Conservation (phyloP, 208 protist species). For the Leishmania mexicana region DNA sequence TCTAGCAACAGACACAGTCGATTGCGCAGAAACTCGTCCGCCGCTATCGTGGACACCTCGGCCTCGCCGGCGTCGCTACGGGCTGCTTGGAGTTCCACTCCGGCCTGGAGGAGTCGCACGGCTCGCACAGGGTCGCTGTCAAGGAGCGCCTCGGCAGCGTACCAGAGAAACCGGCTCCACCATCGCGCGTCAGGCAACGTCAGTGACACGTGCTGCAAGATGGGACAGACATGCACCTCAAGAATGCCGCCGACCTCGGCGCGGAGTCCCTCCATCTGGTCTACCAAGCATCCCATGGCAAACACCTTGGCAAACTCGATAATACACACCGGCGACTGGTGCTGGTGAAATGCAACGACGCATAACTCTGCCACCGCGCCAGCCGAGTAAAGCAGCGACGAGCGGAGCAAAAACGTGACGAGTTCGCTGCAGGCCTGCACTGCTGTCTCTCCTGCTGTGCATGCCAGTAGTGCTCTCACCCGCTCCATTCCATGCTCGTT, state of each 20-base stretch:
- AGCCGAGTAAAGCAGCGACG: conserved; percentile 4
- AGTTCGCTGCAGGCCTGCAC: conserved; percentile 12
- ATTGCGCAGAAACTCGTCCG: conserved; percentile 2
- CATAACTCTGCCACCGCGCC: conserved; percentile 10
- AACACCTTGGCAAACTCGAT: conserved; percentile 38
- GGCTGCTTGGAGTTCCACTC: conserved; percentile 5
- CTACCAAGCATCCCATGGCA: conserved; percentile 22
- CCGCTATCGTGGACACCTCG: background rate
- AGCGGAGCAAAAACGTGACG: conserved; percentile 25
- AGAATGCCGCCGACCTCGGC: conserved; percentile 5
- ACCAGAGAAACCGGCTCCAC: conserved; percentile 49
- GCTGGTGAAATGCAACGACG: background rate
- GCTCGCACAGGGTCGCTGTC: conserved; percentile 7
- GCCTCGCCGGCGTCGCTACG: background rate
- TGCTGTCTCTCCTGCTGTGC: background rate
- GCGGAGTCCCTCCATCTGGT: background rate
- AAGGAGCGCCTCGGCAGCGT: conserved; percentile 23
- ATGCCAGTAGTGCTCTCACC: background rate
- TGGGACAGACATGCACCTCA: conserved; percentile 7
- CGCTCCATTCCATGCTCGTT: conserved; percentile 3
- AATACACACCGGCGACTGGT: conserved; percentile 2
- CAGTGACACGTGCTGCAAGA: conserved; percentile 13
- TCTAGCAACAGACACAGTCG: conserved; percentile 20
- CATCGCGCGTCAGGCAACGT: conserved; percentile 3
- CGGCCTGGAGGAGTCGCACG: conserved; percentile 25